Evolutionary conservation across 768 basidiomycete genomes (phyloP), one percentile per base, ranked within the genome.

Genomic region (Russula sp.): DNA sequence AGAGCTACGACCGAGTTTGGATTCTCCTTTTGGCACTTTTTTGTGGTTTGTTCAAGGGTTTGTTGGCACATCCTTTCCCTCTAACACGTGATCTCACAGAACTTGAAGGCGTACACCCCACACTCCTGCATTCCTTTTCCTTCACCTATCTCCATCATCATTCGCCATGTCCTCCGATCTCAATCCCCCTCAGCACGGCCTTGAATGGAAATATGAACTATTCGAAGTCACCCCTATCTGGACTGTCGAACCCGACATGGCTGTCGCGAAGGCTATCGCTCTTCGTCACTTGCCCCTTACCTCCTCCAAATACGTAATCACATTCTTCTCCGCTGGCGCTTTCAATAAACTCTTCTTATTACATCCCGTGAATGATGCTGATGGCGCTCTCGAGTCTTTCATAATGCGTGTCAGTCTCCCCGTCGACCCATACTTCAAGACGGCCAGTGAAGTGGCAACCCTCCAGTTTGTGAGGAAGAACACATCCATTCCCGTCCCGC

Each of bases 381-480:
- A 16, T 18, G 14, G 30, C 34, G 3, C 34, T 8, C 11, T 16
- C 40, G 40, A 44, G 6, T 44, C 40, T 5, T 57, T 46, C 18
- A 57, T 46, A 28, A 46, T 57, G 57, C 57, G 42, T 30, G 18
- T 57, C 28, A n/a, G 26, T 14, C 57, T 57, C 26, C 42, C 57
- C 16, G 57, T 44, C 18, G 57, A 57, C 9, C 57, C 57, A 13
- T 57, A 44, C 42, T 69, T 73, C 38, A 74, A 74, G 63, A 74
- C 73, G 9, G 70, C 70, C 34, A 74, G 69, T 22, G 73, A 74
- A 63, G 73, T 74, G 13, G 71, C 73, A 13, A 73, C 73, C 11
- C 71, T 74, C 44, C 61, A 64, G 34, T 74, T 67, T 61, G 50
- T 74, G 26, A 63, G 66, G 9, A 56, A 63, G 24, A 64, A 69